Evolutionary conservation across 1,139 yeast genomes (phyloP).

Genomic region (Taiozyma onychis): DNA sequence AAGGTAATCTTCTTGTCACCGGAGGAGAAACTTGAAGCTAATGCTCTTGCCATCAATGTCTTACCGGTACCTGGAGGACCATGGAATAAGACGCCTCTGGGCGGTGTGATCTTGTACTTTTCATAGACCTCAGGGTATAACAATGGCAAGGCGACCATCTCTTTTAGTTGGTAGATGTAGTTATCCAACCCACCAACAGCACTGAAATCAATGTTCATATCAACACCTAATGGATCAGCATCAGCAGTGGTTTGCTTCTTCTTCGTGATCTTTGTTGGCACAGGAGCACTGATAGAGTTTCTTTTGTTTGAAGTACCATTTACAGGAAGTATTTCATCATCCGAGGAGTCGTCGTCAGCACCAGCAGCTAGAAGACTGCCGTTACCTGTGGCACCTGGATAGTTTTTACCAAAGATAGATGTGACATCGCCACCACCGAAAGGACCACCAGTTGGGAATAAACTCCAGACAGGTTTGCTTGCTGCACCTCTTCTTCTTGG

Average conservation of each 20-base stretch:
- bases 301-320: conserved; percentile 27
- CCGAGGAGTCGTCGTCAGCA: conserved; percentile 69
- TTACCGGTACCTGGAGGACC: conserved; percentile 99
- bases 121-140: conserved; percentile 92
- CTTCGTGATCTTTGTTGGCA: conserved; percentile 31
- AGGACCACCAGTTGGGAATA: conserved; percentile 95
- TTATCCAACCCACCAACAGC: conserved; percentile 91
- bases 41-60: conserved; percentile 94
- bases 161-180: conserved; percentile 87
- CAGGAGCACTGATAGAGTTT: conserved; percentile 31
- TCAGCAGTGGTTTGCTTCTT: conserved; percentile 79
- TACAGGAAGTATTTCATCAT: conserved; percentile 43
- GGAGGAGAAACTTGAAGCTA: conserved; percentile 91
- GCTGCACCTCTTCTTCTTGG: conserved; percentile 30
- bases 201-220: conserved; percentile 84
- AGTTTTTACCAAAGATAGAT: conserved; percentile 64
- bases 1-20: conserved; percentile 78
- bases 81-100: conserved; percentile 95
- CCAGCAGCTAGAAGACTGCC: conserved; percentile 44
- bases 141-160: conserved; percentile 93
- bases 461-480: conserved; percentile 45
- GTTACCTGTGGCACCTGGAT: conserved; percentile 8
- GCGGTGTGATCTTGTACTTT: conserved; percentile 89
- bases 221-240: conserved; percentile 92
- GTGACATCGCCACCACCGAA: conserved; percentile 90